Percentiles rank a stretch among this genome's conserved stretches.
Evolutionary conservation across 306 rosid species (phyloP).

Genomic region (Biancaea sappan): DNA sequence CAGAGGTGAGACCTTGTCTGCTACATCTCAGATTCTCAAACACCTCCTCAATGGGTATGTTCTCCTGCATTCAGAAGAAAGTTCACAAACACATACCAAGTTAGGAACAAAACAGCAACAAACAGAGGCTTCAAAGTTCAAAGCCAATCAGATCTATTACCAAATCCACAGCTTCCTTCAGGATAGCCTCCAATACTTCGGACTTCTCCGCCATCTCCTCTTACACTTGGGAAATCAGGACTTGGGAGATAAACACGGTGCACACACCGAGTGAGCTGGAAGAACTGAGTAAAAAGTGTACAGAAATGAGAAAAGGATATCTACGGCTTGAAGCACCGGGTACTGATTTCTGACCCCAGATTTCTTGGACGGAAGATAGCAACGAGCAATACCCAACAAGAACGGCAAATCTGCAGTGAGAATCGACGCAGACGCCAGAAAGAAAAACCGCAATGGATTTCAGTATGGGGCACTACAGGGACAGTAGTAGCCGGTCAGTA

Average conservation of each 20-base stretch:
- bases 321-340: slow-evolving; percentile 29
- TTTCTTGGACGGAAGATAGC: slow-evolving; percentile 1
- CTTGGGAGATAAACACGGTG: neutral
- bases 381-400: slow-evolving; percentile 27
- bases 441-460: slow-evolving; percentile 33
- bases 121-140: slow-evolving; percentile 32
- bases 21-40: slow-evolving; percentile 97
- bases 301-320: neutral
- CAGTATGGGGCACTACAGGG: neutral
- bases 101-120: neutral
- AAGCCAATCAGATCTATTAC: slow-evolving; percentile 63
- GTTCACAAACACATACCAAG: neutral
- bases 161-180: slow-evolving; percentile 88
- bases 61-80: slow-evolving; percentile 63
- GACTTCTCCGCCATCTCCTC: slow-evolving; percentile 66
- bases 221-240: slow-evolving; percentile 42
- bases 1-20: slow-evolving; percentile 80
- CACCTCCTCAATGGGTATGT: slow-evolving; percentile 96
- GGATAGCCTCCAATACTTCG: slow-evolving; percentile 71
- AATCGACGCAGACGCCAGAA: slow-evolving; percentile 3
- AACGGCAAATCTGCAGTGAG: slow-evolving; percentile 30
- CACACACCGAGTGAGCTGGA: slow-evolving; percentile 14
- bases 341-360: slow-evolving; percentile 14
- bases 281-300: neutral
- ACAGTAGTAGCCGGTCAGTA: neutral